A percentile compares a stretch with the other conserved stretches of the same genome.
Evolutionary conservation across 148 eudicot species (phyloP).

Genomic region (Euryodendron excelsum): DNA sequence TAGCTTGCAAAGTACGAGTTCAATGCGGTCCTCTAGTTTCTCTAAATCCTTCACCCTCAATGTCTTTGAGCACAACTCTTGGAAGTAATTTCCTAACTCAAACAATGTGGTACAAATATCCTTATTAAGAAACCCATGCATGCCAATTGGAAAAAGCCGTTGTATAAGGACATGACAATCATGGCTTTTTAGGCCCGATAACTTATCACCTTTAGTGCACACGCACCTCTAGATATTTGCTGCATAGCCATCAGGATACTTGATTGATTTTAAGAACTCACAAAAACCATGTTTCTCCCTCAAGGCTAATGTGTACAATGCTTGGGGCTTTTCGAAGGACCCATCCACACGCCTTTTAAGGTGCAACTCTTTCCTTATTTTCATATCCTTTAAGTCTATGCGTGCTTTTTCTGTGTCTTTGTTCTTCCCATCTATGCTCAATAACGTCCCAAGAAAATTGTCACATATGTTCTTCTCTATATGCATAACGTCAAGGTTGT

Average conservation of each 20-base stretch:
- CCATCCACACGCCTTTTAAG: not conserved
- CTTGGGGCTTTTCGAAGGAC: not conserved
- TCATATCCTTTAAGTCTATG: too few relatives aligned
- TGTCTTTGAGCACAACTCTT: not conserved
- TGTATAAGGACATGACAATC: not conserved
- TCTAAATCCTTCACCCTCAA: not conserved
- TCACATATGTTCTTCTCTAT: constrained; percentile 6
- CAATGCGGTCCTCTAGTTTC: not conserved
- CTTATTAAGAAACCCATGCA: not conserved
- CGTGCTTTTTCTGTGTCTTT: too few relatives aligned
- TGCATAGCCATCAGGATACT: not conserved
- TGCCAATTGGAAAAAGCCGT: not conserved
- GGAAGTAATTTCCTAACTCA: not conserved
- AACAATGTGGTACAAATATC: not conserved
- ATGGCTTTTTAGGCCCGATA: not conserved
- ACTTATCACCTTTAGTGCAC: not conserved
- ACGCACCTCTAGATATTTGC: not conserved
- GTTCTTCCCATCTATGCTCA: not conserved
- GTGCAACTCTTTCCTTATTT: not conserved
- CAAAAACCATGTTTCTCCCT: not conserved
- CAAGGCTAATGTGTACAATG: not conserved
- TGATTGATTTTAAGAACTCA: not conserved
- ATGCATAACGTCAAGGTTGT: not conserved
- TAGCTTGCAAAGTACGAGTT: not conserved
- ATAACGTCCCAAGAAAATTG: not conserved